Percentiles rank a stretch among this genome's conserved stretches.
Conservation (phyloP, 192 early-diverging fungal species). For the Radiomyces spectabilis region DNA sequence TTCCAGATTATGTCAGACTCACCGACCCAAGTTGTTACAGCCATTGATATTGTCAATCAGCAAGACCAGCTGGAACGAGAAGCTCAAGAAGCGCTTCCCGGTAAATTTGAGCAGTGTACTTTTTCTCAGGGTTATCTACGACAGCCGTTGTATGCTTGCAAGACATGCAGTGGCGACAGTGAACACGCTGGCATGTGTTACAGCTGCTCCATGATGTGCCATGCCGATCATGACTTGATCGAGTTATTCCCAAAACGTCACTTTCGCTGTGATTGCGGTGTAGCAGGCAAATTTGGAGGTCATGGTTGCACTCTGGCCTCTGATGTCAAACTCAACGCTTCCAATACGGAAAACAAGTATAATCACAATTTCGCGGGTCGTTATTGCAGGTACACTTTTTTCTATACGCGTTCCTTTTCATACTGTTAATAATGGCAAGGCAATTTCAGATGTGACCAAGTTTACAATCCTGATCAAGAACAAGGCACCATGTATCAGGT, state of each 20-base stretch:
- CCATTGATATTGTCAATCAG: conserved; percentile 27
- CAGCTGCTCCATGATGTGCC: conserved; percentile 73
- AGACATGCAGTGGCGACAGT: conserved; percentile 50
- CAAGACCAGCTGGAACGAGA: conserved; percentile 34
- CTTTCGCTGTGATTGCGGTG: conserved; percentile 91
- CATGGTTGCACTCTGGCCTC: conserved; percentile 30
- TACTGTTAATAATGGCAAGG: neutral
- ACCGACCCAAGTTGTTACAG: conserved; percentile 38
- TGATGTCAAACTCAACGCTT: conserved; percentile 23
- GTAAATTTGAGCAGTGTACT: conserved; percentile 70
- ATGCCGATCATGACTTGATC: conserved; percentile 68
- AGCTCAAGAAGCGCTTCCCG: conserved; percentile 51
- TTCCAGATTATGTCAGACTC: too few species aligned
- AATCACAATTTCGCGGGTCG: conserved; percentile 75
- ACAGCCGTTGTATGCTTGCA: conserved; percentile 77
- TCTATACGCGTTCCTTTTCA: neutral
- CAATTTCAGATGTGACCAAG: conserved; percentile 53
- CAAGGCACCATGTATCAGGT: conserved; percentile 62
- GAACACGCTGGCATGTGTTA: conserved; percentile 60
- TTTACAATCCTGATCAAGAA: conserved; percentile 70
- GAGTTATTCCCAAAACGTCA: conserved; percentile 80
- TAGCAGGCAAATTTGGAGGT: conserved; percentile 32
- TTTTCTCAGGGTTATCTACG: conserved; percentile 66
- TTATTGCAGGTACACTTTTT: conserved; percentile 62
- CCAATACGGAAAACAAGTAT: conserved; percentile 71